These are phyloP conservation scores for Urochloa ruziziensis DNA, from an alignment of 176 grass and related monocot species.

Conservation along the genomic window DNA sequence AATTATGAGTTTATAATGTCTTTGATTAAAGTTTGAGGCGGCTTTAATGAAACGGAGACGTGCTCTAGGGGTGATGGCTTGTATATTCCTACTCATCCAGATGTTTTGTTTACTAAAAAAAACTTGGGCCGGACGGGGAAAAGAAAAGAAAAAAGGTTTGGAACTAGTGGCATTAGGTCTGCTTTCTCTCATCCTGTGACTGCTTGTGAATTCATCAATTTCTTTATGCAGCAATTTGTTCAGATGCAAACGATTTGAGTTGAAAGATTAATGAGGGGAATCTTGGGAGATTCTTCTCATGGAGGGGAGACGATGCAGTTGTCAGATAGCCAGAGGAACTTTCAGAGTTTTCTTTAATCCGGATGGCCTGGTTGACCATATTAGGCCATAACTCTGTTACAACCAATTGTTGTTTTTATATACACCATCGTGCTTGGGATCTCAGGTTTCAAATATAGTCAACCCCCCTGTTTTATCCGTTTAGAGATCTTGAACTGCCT, in stretches of 20 bases:
- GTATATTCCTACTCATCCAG: not conserved
- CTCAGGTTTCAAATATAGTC: slow-evolving; percentile 8
- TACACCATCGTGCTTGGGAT: not conserved
- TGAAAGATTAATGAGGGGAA: not conserved
- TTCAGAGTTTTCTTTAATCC: not conserved
- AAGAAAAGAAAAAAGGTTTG: not conserved
- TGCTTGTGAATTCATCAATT: not conserved
- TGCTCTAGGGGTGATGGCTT: not conserved
- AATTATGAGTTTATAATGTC: not conserved
- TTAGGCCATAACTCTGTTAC: not conserved
- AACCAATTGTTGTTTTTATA: not conserved
- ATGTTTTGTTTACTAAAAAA: not conserved
- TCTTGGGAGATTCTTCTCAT: slow-evolving; percentile 13
- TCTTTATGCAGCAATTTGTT: not conserved
- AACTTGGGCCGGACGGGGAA: not conserved
- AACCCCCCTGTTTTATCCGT: not conserved
- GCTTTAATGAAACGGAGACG: not conserved
- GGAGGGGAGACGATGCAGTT: not conserved
- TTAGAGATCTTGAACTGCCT: not conserved
- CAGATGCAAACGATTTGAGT: slow-evolving; percentile 23
- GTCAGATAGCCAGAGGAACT: not conserved
- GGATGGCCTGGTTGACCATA: slow-evolving; percentile 10
- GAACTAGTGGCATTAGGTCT: not conserved
- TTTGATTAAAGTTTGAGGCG: not conserved
- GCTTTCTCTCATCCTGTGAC: not conserved